Conservation (phyloP, 2,329 filamentous ascomycete genomes). For the Diaporthe sp. region DNA sequence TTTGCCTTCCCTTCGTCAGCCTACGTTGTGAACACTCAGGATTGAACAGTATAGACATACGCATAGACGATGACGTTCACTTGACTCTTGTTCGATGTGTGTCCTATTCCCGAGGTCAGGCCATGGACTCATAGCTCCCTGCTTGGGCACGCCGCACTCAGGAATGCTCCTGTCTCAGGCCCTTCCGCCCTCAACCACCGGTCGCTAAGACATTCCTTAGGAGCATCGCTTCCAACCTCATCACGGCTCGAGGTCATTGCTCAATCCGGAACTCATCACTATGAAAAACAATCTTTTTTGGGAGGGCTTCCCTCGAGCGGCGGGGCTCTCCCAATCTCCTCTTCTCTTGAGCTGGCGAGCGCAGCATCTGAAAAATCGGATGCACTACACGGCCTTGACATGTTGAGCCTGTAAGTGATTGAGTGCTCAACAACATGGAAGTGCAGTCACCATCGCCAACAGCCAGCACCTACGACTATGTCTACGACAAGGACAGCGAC, state of each 20-base stretch:
- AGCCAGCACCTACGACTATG: slow-evolving; percentile 34
- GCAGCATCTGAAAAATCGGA: background rate
- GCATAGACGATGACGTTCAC: background rate
- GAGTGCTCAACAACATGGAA: slow-evolving; percentile 31
- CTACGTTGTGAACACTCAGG: background rate
- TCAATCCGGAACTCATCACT: slow-evolving; percentile 25
- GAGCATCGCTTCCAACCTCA: slow-evolving; percentile 34
- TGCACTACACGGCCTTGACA: background rate
- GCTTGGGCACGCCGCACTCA: slow-evolving; percentile 26
- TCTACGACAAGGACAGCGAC: slow-evolving; percentile 38
- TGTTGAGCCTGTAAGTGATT: slow-evolving; percentile 3
- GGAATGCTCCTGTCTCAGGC: slow-evolving; percentile 40
- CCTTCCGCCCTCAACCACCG: slow-evolving; percentile 18
- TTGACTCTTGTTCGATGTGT: background rate
- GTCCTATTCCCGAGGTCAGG: background rate
- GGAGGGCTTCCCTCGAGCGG: background rate
- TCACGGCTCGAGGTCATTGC: slow-evolving; percentile 34
- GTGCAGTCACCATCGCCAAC: slow-evolving; percentile 30
- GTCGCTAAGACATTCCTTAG: slow-evolving; percentile 13
- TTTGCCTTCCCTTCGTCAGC: background rate
- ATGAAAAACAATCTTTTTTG: slow-evolving; percentile 29
- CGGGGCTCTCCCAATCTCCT: background rate
- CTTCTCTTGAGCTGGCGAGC: background rate
- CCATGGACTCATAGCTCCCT: background rate
- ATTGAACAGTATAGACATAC: background rate